Conservation (phyloP, 2,329 filamentous ascomycete species). For the Venturia nashicola region DNA sequence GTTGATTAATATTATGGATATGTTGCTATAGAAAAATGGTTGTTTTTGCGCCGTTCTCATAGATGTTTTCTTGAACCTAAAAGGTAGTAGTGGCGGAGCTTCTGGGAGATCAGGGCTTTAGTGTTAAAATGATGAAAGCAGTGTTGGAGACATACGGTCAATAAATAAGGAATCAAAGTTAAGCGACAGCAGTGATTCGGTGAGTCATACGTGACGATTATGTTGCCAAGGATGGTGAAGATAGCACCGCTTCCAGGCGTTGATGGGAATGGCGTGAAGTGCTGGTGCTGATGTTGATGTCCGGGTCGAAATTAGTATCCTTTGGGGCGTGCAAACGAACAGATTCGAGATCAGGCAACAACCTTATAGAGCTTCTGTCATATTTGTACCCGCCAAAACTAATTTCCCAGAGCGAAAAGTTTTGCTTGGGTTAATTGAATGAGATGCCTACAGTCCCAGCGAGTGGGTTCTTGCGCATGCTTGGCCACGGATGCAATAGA, state of each 20-base stretch:
- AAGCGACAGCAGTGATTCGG: not conserved
- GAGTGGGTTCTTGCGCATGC: not conserved
- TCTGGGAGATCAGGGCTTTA: not conserved
- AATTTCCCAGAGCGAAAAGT: not conserved
- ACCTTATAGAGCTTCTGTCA: not conserved
- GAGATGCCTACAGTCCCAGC: not conserved
- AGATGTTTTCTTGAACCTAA: not conserved
- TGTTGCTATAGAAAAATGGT: not conserved
- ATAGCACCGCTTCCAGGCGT: not conserved
- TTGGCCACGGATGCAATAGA: not conserved
- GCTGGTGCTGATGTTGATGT: not conserved
- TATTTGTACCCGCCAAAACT: not conserved
- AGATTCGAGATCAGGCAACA: not conserved
- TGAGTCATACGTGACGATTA: not conserved
- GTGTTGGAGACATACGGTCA: not conserved
- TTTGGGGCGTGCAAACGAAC: not conserved
- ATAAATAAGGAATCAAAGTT: not conserved
- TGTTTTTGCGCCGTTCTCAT: not conserved
- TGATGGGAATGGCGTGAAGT: not conserved
- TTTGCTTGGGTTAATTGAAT: not conserved
- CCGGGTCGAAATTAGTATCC: not conserved
- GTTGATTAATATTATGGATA: not conserved
- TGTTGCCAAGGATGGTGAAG: not conserved
- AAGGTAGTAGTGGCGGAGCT: not conserved
- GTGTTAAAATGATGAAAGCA: not conserved